A percentile compares a stretch with the other conserved stretches of the same genome.
phyloP scores from a whole-genome alignment of 768 basidiomycete genomes.

The Crucibulum laeve region DNA sequence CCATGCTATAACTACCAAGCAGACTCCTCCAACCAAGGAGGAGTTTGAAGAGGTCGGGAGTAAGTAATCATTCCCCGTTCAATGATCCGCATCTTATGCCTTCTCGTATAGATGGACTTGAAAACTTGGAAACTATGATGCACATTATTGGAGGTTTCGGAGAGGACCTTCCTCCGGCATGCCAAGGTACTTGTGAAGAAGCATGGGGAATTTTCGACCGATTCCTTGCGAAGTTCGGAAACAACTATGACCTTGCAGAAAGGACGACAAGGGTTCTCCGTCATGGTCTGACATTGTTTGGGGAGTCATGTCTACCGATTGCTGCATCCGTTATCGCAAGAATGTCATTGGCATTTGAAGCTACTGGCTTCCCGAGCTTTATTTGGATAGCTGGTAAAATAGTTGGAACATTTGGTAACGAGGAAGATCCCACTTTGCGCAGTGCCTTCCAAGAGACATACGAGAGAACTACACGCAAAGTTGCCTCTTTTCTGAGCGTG shows the following conservation, averaged over 20 bases:
- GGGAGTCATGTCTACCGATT: constrained; percentile 56
- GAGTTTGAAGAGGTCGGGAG: constrained; percentile 66
- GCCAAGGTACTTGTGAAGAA: constrained; percentile 73
- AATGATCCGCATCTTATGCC: constrained; percentile 1
- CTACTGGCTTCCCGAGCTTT: constrained; percentile 79
- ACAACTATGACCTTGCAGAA: constrained; percentile 74
- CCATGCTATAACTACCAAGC: constrained; percentile 56
- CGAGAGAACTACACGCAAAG: constrained; percentile 70
- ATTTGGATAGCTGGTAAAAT: constrained; percentile 93
- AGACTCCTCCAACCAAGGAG: constrained; percentile 56
- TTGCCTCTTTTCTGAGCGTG: constrained; percentile 61
- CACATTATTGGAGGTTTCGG: constrained; percentile 78
- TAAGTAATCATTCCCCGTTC: constrained; percentile 32
- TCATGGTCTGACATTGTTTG: constrained; percentile 81
- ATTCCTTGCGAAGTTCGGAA: constrained; percentile 76
- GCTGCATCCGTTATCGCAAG: constrained; percentile 68
- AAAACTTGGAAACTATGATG: constrained; percentile 92
- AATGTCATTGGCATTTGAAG: constrained; percentile 76
- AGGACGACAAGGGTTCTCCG: constrained; percentile 81
- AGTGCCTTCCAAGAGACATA: constrained; percentile 59
- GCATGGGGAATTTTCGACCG: constrained; percentile 81
- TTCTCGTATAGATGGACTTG: constrained; percentile 62
- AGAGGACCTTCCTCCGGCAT: constrained; percentile 75
- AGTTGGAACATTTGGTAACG: constrained; percentile 70
- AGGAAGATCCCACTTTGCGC: constrained; percentile 52